These are phyloP conservation scores for Saccharomycopsis capsularis DNA, from an alignment of 805 yeast genomes.

Conservation along the genomic window DNA sequence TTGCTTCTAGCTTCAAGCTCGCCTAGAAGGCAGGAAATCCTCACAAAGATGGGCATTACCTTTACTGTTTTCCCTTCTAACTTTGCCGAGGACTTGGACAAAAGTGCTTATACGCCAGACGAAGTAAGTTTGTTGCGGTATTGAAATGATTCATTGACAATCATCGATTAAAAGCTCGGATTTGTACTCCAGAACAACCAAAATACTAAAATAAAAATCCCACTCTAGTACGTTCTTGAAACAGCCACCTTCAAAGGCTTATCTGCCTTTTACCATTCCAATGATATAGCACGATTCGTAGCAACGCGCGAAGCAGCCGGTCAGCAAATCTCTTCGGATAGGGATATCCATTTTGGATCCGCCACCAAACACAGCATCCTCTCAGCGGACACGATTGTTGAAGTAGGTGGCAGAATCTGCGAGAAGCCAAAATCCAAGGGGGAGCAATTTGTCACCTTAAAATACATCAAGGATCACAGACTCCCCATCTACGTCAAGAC, in stretches of 20 bases:
- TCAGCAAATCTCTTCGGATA: too few relatives aligned
- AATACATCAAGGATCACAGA: slow-evolving; percentile 35
- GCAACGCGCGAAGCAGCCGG: too few relatives aligned
- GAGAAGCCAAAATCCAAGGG: slow-evolving; percentile 71
- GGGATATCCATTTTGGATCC: too few relatives aligned
- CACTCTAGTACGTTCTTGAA: slow-evolving; percentile 48
- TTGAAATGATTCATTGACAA: background rate
- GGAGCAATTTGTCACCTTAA: slow-evolving; percentile 45
- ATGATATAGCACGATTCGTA: too few relatives aligned
- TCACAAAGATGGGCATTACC: slow-evolving; percentile 51
- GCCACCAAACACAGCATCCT: too few relatives aligned
- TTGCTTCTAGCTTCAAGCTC: slow-evolving; percentile 79
- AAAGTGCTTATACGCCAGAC: slow-evolving; percentile 38
- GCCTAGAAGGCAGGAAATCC: slow-evolving; percentile 70
- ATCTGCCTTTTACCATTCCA: slow-evolving; percentile 47
- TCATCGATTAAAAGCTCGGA: too few relatives aligned
- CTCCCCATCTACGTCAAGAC: slow-evolving; percentile 17
- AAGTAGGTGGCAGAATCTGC: slow-evolving; percentile 49
- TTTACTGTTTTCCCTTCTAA: slow-evolving; percentile 2
- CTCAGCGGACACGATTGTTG: slow-evolving; percentile 80
- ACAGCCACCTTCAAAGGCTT: slow-evolving; percentile 67
- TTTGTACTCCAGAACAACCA: too few relatives aligned
- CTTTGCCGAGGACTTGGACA: slow-evolving; percentile 72
- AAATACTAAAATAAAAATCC: too few relatives aligned
- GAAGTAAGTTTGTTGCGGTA: slow-evolving; percentile 29